A percentile compares a stretch with the other conserved stretches of the same genome.
Evolutionary conservation across 2,329 filamentous ascomycete species (phyloP).

Genomic region (Epichloe typhina): DNA sequence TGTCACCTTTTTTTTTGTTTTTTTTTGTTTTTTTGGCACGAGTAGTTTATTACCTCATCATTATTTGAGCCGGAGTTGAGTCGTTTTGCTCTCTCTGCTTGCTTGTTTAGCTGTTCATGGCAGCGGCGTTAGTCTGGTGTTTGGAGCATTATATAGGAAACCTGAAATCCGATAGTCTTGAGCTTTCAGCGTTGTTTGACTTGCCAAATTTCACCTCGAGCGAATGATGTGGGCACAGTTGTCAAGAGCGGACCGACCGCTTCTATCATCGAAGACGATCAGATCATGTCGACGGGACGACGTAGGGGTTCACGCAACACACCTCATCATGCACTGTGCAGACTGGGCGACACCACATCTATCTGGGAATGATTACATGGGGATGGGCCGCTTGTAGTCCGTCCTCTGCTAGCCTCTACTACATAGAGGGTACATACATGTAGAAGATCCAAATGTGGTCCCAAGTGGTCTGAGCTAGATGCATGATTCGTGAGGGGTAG

Average conservation of each 20-base stretch:
- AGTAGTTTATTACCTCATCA: conserved; percentile 3
- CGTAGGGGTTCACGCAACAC: no score
- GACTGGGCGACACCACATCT: no score
- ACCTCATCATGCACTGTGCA: no score
- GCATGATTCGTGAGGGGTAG: no score
- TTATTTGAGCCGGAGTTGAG: conserved; percentile 2
- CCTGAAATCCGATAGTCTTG: conserved; percentile 13
- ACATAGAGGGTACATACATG: no score
- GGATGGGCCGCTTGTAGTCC: no score
- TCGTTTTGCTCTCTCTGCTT: conserved; percentile 9
- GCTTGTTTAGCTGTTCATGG: conserved; percentile 14
- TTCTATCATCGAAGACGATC: no score
- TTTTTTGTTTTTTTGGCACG: neutral
- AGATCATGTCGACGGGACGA: neutral
- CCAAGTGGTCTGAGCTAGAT: no score
- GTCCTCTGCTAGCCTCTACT: no score
- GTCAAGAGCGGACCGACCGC: neutral
- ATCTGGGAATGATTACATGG: no score
- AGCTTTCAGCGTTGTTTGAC: neutral
- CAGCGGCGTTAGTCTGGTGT: conserved; percentile 20
- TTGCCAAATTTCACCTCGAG: neutral
- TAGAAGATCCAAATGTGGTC: no score
- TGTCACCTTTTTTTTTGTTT: neutral
- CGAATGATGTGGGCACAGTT: neutral
- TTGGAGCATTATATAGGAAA: conserved; percentile 17